Evolutionary conservation across 108 stramenopile species (phyloP), one percentile per base, ranked within the genome.

Genomic region (Aurantiochytrium sp.): DNA sequence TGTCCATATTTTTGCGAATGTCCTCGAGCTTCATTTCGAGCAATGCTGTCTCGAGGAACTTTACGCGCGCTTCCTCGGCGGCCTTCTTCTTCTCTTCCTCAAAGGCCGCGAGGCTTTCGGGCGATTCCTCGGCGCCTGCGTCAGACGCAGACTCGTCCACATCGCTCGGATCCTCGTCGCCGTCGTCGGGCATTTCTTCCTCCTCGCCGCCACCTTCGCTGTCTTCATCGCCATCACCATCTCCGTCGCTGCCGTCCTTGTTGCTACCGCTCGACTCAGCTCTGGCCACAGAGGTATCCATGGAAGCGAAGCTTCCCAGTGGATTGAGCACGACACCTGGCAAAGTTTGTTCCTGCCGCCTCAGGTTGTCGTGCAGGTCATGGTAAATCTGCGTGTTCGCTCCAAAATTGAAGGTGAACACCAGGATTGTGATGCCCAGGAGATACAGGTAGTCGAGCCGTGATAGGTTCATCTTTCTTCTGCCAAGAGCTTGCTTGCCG

Each of bases 311-410:
- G 49, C 49, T 53, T 6, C 49, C 76, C 43, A 83, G 76, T 45
- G 76, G 76, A 45, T 83, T 83, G 19, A 83, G 19, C 10, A 83
- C 49, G 16, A 53, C 23, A 1, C 16, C 12, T 6, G 76, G 76
- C 25, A 83, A 12, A 12, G 10, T 83, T 45, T 83, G 23, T 23
- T 83, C 49, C 45, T 83, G 76, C n/a, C 76, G 12, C 51, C 76
- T 55, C 4, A 83, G 51, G 25, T 83, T 83, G 18, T 53, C 76
- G 25, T 83, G 76, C 10, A 83, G 76, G 49, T 83, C 51, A 23
- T 83, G 76, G 76, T 83, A 83, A 16, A 83, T 83, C 51, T 83
- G 45, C 19, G 51, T 53, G 51, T 83, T 83, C 76, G 23, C n/a
- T 18, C 76, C 76, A 35, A 83, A 83, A 45, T 83, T 83, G 3